A percentile compares a stretch with the other conserved stretches of the same genome.
Conservation (phyloP, 23 red algal genomes). For the Porphyridium purpureum region DNA sequence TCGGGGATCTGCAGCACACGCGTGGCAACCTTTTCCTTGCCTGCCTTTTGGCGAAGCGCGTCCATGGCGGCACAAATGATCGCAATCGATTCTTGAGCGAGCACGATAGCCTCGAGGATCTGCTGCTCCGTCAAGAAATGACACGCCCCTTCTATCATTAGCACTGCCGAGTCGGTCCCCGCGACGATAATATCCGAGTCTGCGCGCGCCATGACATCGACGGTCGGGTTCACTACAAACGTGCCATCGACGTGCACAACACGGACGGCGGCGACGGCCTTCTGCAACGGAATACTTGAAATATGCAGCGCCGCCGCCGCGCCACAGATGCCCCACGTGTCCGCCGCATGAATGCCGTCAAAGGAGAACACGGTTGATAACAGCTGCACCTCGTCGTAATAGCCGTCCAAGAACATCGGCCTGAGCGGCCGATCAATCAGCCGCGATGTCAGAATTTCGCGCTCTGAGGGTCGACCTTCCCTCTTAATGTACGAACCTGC, state of each 20-base stretch:
- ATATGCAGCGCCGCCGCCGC: slow-evolving; percentile 54
- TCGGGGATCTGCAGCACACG: slow-evolving; percentile 6
- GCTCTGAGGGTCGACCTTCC: slow-evolving; percentile 63
- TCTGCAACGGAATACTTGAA: slow-evolving; percentile 48
- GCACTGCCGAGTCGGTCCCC: slow-evolving; percentile 36
- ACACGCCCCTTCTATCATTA: slow-evolving; percentile 78
- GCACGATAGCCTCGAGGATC: slow-evolving; percentile 27
- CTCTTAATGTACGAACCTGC: slow-evolving; percentile 68
- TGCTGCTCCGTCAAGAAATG: slow-evolving; percentile 61
- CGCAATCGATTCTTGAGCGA: slow-evolving; percentile 42
- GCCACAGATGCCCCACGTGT: slow-evolving; percentile 58
- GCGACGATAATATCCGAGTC: slow-evolving; percentile 57
- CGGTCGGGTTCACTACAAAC: slow-evolving; percentile 48
- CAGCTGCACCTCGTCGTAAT: slow-evolving; percentile 67
- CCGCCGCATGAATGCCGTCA: slow-evolving; percentile 28
- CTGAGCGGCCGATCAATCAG: slow-evolving; percentile 77
- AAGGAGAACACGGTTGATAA: slow-evolving; percentile 81
- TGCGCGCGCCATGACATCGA: slow-evolving; percentile 10
- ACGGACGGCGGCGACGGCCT: slow-evolving; percentile 53
- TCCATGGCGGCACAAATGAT: slow-evolving; percentile 56
- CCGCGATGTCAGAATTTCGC: slow-evolving; percentile 62
- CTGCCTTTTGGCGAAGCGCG: slow-evolving; percentile 10
- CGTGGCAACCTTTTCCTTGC: slow-evolving; percentile 17
- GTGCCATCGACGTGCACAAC: slow-evolving; percentile 23
- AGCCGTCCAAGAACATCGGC: slow-evolving; percentile 74